phyloP scores from a whole-genome alignment of 2,329 filamentous ascomycete genomes.

The Pseudogymnoascus sp. region DNA sequence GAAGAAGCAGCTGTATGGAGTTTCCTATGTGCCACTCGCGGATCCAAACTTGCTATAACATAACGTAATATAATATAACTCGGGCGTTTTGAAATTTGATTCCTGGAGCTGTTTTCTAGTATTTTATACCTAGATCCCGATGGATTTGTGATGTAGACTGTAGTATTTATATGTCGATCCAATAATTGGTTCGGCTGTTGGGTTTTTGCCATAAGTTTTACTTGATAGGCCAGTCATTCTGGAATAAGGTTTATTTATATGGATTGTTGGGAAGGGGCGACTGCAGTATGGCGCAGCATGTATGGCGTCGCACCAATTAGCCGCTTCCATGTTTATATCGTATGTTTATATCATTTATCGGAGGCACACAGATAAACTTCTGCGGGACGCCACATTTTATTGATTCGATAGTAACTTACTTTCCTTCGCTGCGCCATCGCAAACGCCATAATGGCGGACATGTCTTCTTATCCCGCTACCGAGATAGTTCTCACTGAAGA shows the following conservation, averaged over 20 bases:
- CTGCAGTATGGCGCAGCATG: background rate
- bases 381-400: background rate
- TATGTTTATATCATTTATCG: background rate
- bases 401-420: background rate
- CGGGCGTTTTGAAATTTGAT: background rate
- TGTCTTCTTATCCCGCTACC: background rate
- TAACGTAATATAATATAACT: background rate
- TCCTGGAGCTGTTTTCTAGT: background rate
- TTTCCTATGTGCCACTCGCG: slow-evolving; percentile 70
- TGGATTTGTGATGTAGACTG: background rate
- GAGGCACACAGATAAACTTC: background rate
- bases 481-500: background rate
- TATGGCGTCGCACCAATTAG: background rate
- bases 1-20: slow-evolving; percentile 57
- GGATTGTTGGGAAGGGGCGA: background rate
- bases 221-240: background rate
- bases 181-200: background rate
- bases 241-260: background rate
- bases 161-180: background rate
- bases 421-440: background rate
- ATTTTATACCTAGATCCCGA: background rate
- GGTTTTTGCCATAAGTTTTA: background rate
- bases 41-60: slow-evolving; percentile 39
- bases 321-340: background rate
- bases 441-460: background rate